Conservation (phyloP, 1,284 basidiomycete species). For the Cystobasidium pallidum region DNA sequence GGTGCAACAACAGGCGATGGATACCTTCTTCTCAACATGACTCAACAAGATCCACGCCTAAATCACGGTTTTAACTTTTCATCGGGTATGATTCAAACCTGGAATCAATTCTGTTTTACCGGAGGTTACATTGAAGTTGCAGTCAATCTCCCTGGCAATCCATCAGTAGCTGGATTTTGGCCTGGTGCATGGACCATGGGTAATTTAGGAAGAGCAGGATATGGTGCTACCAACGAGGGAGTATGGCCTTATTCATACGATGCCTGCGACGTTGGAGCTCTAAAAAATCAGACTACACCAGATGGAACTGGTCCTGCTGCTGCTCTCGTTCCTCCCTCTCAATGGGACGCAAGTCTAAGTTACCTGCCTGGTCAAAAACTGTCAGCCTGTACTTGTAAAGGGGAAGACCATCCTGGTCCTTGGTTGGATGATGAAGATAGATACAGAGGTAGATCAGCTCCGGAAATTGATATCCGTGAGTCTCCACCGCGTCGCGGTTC, state of each 20-base stretch:
- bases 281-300: slow-evolving; percentile 69
- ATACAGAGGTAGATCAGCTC: slow-evolving; percentile 51
- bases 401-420: slow-evolving; percentile 58
- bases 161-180: slow-evolving; percentile 55
- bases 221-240: slow-evolving; percentile 78
- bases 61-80: slow-evolving; percentile 40
- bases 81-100: slow-evolving; percentile 42
- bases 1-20: slow-evolving; percentile 35
- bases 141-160: slow-evolving; percentile 77
- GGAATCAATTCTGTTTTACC: slow-evolving; percentile 64
- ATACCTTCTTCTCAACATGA: slow-evolving; percentile 35
- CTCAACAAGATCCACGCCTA: slow-evolving; percentile 17
- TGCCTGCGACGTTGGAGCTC: slow-evolving; percentile 74
- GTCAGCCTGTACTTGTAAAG: slow-evolving; percentile 59
- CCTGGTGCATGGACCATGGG: slow-evolving; percentile 80
- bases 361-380: slow-evolving; percentile 62
- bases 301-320: slow-evolving; percentile 51
- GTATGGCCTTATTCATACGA: slow-evolving; percentile 79
- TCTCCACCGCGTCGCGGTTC: slow-evolving; percentile 1
- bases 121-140: slow-evolving; percentile 72
- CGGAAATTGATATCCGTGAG: slow-evolving; percentile 56
- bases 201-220: slow-evolving; percentile 73
- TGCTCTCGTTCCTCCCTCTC: slow-evolving; percentile 43
- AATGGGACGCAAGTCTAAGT: slow-evolving; percentile 44
- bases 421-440: slow-evolving; percentile 49